Base-by-base conservation (phyloP, 1,139 yeast genomes). In the Kodamaea ohmeri region DNA sequence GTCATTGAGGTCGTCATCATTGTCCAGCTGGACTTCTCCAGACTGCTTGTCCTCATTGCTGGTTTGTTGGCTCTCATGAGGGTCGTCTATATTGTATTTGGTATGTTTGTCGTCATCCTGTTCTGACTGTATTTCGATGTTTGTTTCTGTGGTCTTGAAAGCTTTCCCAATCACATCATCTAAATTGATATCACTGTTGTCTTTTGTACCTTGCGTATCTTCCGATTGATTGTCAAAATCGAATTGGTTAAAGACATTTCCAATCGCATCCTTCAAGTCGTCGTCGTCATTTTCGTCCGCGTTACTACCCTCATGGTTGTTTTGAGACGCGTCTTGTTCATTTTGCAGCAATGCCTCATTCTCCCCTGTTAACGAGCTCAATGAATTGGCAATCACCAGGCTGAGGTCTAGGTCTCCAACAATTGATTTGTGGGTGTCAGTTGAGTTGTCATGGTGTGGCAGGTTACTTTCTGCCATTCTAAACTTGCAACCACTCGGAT, bases 201-300 rank as follows among this genome's bases (percentile, higher is more conserved):
- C 25, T 12, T 14, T 26, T 4, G 25, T 13, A 4, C 20, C 25
- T 25, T 28, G 25, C 35, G 27, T 30, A 24, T 21, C 39, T 28
- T 21, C n/a, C 26, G 13, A 22, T 13, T 18, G 21, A 30, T 32
- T 36, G 17, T 32, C 37, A 25, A 35, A 32, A 18, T 39, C 35
- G 17, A 39, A 38, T 17, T 34, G 36, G 20, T 34, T 47, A 34
- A 61, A 54, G 2, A 65, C 69, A 44, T 57, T 51, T 5, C 60
- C 63, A 22, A 62, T 61, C 2, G 65, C 67, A 25, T 52, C 58
- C 33, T 57, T 55, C 16, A 58, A 47, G 30, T 56, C 63, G 15
- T 48, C 39, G 26, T 51, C 55, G 4, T 49, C 50, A 8, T 41
- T 38, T 17, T 46, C 42, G 7, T 28, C 22, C n/a, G 30, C 32